Evolutionary conservation across 148 eudicot genomes (phyloP).

Genomic region (Hydrangea macrophylla): DNA sequence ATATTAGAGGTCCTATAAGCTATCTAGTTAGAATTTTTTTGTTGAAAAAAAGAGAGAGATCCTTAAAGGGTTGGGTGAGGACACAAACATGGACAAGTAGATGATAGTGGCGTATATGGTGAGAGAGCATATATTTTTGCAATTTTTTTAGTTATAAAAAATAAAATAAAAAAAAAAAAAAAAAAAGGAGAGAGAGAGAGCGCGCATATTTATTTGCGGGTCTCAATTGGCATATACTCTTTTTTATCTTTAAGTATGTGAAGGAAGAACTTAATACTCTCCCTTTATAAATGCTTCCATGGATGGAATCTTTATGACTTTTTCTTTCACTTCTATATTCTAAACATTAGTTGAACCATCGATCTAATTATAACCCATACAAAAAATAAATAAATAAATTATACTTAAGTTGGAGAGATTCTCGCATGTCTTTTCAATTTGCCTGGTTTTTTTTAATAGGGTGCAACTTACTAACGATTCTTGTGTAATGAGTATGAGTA

Average conservation of each 20-base stretch:
- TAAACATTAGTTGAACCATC: too few species aligned
- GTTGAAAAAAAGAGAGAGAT: slow-evolving; percentile 1
- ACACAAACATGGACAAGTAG: neutral
- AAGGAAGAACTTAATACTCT: slow-evolving; percentile 11
- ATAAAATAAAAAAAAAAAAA: too few species aligned
- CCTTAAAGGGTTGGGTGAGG: neutral
- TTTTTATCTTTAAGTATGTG: slow-evolving; percentile 7
- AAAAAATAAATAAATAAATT: too few species aligned
- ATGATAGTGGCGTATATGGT: too few species aligned
- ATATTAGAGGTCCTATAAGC: neutral
- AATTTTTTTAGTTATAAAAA: too few species aligned
- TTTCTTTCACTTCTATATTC: neutral
- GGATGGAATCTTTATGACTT: slow-evolving; percentile 15
- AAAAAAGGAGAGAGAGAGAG: neutral
- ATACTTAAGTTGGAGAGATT: too few species aligned
- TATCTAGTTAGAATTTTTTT: neutral
- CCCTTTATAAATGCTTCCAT: slow-evolving; percentile 7
- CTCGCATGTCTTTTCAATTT: too few species aligned
- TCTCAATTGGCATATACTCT: slow-evolving; percentile 3
- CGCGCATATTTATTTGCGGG: slow-evolving; percentile 9
- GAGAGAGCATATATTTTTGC: neutral
- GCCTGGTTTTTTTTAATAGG: too few species aligned
- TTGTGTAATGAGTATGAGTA: neutral
- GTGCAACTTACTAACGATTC: too few species aligned
- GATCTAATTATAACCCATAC: too few species aligned